Percentiles rank a stretch among this genome's conserved stretches.
These are phyloP conservation scores for Fraxinus angustifolia DNA, from an alignment of 305 asterid species.

Conservation along the genomic window DNA sequence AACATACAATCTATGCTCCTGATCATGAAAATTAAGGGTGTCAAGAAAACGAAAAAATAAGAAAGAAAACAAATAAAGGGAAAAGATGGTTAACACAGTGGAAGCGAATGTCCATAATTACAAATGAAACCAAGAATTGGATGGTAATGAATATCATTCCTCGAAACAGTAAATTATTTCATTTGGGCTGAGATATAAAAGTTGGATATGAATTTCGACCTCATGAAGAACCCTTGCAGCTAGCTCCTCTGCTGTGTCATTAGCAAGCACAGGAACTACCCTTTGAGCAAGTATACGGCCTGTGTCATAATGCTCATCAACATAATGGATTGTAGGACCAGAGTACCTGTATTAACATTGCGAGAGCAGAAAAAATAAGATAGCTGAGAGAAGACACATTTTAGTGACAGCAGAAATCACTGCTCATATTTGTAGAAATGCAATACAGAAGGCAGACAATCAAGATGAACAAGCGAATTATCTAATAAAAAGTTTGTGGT, in stretches of 20 bases:
- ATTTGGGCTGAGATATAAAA: not conserved
- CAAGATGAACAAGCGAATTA: not conserved
- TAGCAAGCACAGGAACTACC: slow-evolving; percentile 70
- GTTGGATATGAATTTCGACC: slow-evolving; percentile 29
- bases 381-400: not conserved
- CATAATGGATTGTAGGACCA: slow-evolving; percentile 81
- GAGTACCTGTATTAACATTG: slow-evolving; percentile 50
- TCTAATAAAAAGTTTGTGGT: not conserved
- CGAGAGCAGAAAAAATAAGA: not conserved
- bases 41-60: slow-evolving; percentile 8
- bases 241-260: slow-evolving; percentile 72
- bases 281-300: slow-evolving; percentile 86
- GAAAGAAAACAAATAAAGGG: not conserved
- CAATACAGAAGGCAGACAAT: not conserved
- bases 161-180: not conserved
- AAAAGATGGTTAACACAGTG: not conserved
- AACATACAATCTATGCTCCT: slow-evolving; percentile 68
- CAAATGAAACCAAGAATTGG: not conserved
- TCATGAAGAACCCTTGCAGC: slow-evolving; percentile 77
- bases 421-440: not conserved
- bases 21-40: not conserved
- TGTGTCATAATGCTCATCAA: slow-evolving; percentile 78
- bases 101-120: not conserved
- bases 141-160: not conserved
- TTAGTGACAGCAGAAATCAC: not conserved